Evolutionary conservation across 164 flowering plant genomes (phyloP).

Genomic region (Chimonanthus salicifolius): DNA sequence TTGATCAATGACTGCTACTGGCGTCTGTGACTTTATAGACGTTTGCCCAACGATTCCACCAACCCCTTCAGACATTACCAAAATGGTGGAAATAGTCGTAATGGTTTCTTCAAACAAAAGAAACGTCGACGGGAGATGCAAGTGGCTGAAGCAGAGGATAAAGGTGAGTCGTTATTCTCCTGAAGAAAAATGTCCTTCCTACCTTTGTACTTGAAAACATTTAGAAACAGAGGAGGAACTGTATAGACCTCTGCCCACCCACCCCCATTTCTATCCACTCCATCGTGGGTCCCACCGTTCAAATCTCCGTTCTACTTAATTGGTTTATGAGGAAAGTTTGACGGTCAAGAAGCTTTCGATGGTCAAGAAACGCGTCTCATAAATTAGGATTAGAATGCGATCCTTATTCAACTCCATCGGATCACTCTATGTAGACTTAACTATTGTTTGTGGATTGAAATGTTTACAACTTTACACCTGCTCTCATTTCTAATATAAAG

Average conservation of each 20-base stretch:
- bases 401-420: too few species aligned
- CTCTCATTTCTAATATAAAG: too few species aligned
- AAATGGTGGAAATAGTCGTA: neutral
- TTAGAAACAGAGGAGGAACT: neutral
- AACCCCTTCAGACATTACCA: neutral
- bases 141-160: neutral
- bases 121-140: neutral
- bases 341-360: too few species aligned
- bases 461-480: too few species aligned
- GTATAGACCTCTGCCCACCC: too few species aligned
- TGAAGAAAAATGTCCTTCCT: too few species aligned
- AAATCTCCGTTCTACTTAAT: neutral
- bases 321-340: neutral
- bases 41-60: constrained; percentile 7
- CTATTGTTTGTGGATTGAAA: too few species aligned
- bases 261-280: too few species aligned
- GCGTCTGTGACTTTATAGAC: constrained; percentile 4
- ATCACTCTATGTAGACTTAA: too few species aligned
- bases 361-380: too few species aligned
- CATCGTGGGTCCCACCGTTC: neutral
- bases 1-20: neutral
- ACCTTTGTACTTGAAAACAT: too few species aligned
- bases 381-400: too few species aligned
- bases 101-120: neutral
- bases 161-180: neutral